Evolutionary conservation across 352 stramenopile species (phyloP), one percentile per base, ranked within the genome.

Genomic region (Pythium apleroticum): DNA sequence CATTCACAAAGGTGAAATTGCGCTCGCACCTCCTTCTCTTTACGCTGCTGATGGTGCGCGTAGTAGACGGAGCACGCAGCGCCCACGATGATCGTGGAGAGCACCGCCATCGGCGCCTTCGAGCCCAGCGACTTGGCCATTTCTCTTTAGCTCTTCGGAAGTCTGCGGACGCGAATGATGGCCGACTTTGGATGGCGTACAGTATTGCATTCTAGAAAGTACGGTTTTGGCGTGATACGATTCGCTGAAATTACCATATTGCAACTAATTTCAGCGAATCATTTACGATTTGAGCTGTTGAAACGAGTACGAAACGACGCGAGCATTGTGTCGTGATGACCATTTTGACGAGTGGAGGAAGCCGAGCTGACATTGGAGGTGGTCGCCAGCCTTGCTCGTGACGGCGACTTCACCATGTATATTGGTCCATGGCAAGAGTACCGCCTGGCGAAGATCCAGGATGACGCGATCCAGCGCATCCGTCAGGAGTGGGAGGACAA

Each of bases 401-500:
- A 28, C 4, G 6, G 20, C 20, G 43, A 15, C n/a, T 27, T 28
- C 4, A 17, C n/a, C 69, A 95, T 93, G 82, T 93, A 91, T 68
- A 91, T 95, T 63, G 84, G 86, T 19, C 86, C 84, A 56, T 95
- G 84, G 82, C 86, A 95, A 63, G 84, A 95, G 71, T 95, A 92
- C 68, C 81, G 85, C 4, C 78, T 93, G 52, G 84, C 86, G 22
- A 91, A 93, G 75, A 84, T 95, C 71, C 84, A 95, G 71, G 80
- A 91, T 35, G 76, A 91, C 66, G 80, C 81, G 30, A 80, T 92
- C 39, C 76, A 92, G 71, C 73, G 77, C 37, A 75, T 93, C 22
- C 79, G 74, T 3, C 66, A 81, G 35, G 81, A 93, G 55, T 91
- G 72, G 74, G 81, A 91, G 39, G 71, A 75, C 53, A 74, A 91